Conservation (phyloP, 108 stramenopile species). For the Pseudonitzschia multiseries region DNA sequence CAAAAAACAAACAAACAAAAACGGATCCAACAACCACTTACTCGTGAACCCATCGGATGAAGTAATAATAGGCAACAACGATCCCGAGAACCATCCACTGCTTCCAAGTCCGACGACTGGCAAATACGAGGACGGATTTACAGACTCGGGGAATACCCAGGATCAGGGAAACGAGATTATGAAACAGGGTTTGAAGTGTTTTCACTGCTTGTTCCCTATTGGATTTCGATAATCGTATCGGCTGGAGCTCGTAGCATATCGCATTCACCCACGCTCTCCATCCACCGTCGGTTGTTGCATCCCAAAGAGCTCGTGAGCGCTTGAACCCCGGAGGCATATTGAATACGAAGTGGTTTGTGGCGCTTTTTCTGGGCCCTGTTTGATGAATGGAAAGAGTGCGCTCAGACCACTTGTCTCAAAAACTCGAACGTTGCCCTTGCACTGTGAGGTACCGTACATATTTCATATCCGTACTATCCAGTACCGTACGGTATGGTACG, state of each 20-base stretch:
- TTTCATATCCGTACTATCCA: too few relatives aligned
- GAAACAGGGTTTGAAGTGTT: background rate
- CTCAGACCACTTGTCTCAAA: too few relatives aligned
- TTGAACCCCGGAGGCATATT: constrained; percentile 36
- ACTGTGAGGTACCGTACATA: too few relatives aligned
- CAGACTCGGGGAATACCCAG: constrained; percentile 6
- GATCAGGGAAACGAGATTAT: constrained; percentile 11
- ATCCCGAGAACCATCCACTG: constrained; percentile 31
- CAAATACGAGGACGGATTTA: background rate
- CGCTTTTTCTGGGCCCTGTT: too few relatives aligned
- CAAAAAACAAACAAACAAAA: too few relatives aligned
- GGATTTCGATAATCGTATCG: constrained; percentile 51
- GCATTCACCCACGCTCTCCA: constrained; percentile 29
- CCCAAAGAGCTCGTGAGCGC: constrained; percentile 60
- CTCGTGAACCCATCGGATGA: constrained; percentile 40
- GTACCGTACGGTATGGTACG: too few relatives aligned
- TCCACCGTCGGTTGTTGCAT: constrained; percentile 35
- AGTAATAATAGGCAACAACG: constrained; percentile 38
- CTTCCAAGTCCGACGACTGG: background rate
- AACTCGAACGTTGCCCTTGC: too few relatives aligned
- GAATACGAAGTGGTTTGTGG: too few relatives aligned
- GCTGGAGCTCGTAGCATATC: constrained; percentile 74
- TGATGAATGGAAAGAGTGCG: too few relatives aligned
- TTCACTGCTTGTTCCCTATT: background rate
- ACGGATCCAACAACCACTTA: constrained; percentile 5